Conservation (phyloP, 1,139 yeast species). For the Protomyces macrosporus region DNA sequence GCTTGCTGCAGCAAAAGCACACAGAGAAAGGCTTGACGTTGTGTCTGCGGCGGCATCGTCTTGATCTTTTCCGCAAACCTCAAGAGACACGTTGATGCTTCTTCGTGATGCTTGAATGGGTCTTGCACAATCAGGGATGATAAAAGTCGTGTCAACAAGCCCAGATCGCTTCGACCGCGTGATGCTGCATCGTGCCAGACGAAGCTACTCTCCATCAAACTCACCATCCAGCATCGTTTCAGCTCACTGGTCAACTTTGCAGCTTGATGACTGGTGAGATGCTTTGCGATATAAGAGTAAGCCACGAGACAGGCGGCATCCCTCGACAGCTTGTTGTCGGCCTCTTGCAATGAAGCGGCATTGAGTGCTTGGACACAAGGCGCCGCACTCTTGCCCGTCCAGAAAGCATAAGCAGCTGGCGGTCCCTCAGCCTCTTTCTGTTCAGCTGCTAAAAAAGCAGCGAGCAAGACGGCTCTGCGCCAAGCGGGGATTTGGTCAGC, state of each 20-base stretch:
- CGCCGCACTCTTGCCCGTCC: constrained; percentile 1
- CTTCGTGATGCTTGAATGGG: background rate
- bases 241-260: background rate
- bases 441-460: constrained; percentile 4
- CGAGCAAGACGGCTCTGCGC: constrained; percentile 14
- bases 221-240: background rate
- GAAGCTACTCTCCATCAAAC: background rate
- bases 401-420: background rate
- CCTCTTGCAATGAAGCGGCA: background rate
- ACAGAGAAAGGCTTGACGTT: constrained; percentile 4
- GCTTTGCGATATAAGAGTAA: background rate
- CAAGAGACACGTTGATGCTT: background rate
- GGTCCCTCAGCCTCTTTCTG: background rate
- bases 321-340: background rate
- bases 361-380: background rate
- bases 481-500: background rate
- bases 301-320: constrained; percentile 3
- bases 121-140: background rate
- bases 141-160: constrained; percentile 3
- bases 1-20: background rate
- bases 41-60: background rate
- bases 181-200: background rate
- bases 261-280: constrained; percentile 5
- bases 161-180: constrained; percentile 3
- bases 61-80: background rate